These are phyloP conservation scores for Handroanthus guayacan DNA, from an alignment of 257 asterid species.

Conservation along the genomic window DNA sequence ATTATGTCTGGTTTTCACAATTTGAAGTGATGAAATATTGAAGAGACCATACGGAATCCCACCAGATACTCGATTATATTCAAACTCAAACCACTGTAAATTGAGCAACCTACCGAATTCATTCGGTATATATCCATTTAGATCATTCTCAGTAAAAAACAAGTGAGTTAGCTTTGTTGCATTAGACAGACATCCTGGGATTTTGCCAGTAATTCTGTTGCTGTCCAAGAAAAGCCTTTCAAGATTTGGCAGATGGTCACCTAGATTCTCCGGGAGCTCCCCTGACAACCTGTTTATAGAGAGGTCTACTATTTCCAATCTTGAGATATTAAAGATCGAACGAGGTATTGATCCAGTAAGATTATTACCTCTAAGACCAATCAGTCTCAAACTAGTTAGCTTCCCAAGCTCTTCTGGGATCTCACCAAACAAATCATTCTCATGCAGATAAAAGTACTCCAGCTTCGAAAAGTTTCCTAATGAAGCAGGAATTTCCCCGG, in stretches of 20 bases:
- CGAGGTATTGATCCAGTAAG: constrained; percentile 46
- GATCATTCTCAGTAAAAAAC: constrained; percentile 46
- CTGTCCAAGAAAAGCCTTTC: constrained; percentile 43
- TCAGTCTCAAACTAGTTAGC: constrained; percentile 31
- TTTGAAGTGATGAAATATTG: constrained; percentile 48
- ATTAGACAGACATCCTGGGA: constrained; percentile 46
- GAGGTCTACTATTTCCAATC: constrained; percentile 39
- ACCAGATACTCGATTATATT: constrained; percentile 45
- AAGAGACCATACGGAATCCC: constrained; percentile 42
- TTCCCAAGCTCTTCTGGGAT: constrained; percentile 46
- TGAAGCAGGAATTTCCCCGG: constrained; percentile 45
- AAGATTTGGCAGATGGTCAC: constrained; percentile 40
- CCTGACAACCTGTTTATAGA: constrained; percentile 45
- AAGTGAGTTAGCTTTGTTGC: constrained; percentile 41
- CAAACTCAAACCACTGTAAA: constrained; percentile 45
- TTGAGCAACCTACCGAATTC: constrained; percentile 38
- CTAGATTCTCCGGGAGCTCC: constrained; percentile 40
- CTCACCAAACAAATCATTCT: constrained; percentile 42
- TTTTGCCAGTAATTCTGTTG: constrained; percentile 47
- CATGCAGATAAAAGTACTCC: constrained; percentile 44
- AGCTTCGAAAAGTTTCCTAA: constrained; percentile 46
- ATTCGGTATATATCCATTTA: constrained; percentile 45
- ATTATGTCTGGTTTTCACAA: constrained; percentile 41
- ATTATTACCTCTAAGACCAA: constrained; percentile 39
- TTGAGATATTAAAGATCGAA: constrained; percentile 50